Conservation (phyloP, 148 eudicot genomes). For the Fallopia convolvulus region DNA sequence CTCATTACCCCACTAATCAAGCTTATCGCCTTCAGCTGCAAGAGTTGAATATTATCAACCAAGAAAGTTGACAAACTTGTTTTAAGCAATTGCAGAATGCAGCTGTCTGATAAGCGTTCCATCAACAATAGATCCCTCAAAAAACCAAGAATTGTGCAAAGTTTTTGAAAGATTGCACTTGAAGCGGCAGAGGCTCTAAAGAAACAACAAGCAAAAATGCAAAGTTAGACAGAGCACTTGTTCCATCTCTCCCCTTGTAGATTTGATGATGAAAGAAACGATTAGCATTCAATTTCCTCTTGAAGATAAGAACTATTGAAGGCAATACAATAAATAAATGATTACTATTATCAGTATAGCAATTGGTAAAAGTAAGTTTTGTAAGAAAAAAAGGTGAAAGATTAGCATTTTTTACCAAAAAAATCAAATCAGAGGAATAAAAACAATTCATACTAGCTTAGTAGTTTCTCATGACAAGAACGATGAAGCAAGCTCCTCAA, state of each 20-base stretch:
- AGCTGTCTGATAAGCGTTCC: conserved; percentile 91
- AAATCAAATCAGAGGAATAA: background rate
- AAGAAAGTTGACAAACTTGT: conserved; percentile 75
- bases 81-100: conserved; percentile 80
- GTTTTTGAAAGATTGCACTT: conserved; percentile 67
- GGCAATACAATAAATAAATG: background rate
- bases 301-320: background rate
- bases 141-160: conserved; percentile 71
- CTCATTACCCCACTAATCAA: conserved; percentile 75
- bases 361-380: background rate
- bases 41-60: conserved; percentile 92
- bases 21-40: conserved; percentile 88
- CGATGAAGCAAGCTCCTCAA: background rate
- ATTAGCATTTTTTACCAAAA: background rate
- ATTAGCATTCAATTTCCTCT: background rate
- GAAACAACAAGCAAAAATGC: conserved; percentile 17
- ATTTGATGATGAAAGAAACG: background rate
- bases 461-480: background rate
- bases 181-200: conserved; percentile 65
- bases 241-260: background rate
- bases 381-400: background rate
- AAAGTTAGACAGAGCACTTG: conserved; percentile 3
- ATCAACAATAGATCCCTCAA: conserved; percentile 70
- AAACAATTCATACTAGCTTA: background rate
- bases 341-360: background rate